Percentiles rank a stretch among this genome's conserved stretches.
phyloP scores from a whole-genome alignment of 257 asterid genomes.

The Paraleonurus japonicus region DNA sequence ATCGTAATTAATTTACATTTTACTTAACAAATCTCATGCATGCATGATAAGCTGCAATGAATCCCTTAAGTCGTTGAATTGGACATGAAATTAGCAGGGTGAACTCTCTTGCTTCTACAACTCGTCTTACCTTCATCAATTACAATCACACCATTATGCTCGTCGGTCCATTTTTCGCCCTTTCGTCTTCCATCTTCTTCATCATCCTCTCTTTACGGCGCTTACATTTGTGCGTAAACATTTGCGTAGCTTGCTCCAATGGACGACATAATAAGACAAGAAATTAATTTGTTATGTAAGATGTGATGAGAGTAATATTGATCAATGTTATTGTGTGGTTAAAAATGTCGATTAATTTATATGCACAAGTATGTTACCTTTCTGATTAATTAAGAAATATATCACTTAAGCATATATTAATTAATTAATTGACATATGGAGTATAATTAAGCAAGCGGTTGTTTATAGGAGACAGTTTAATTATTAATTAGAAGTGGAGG shows the following conservation, averaged over 20 bases:
- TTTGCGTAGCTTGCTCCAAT: slow-evolving; percentile 47
- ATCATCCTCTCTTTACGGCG: slow-evolving; percentile 30
- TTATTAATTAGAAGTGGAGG: too few species aligned
- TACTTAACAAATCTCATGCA: too few species aligned
- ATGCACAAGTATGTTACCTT: slow-evolving; percentile 34
- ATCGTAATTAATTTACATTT: too few species aligned
- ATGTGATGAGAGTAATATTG: background rate
- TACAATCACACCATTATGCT: slow-evolving; percentile 6
- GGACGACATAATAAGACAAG: slow-evolving; percentile 36
- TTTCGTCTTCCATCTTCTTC: slow-evolving; percentile 34
- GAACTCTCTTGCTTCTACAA: slow-evolving; percentile 33
- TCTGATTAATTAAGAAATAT: slow-evolving; percentile 27
- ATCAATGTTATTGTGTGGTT: background rate
- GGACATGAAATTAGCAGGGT: slow-evolving; percentile 34
- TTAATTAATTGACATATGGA: too few species aligned
- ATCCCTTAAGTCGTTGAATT: too few species aligned
- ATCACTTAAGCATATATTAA: too few species aligned
- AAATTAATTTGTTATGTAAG: background rate
- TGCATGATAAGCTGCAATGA: too few species aligned
- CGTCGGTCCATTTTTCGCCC: slow-evolving; percentile 22
- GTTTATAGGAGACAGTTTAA: too few species aligned
- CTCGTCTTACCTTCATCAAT: slow-evolving; percentile 19
- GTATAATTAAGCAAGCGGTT: too few species aligned
- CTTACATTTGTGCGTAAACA: slow-evolving; percentile 42
- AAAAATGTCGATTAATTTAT: slow-evolving; percentile 35